Evolutionary conservation across 768 basidiomycete genomes (phyloP).

Genomic region (Stropharia rugosoannulata): DNA sequence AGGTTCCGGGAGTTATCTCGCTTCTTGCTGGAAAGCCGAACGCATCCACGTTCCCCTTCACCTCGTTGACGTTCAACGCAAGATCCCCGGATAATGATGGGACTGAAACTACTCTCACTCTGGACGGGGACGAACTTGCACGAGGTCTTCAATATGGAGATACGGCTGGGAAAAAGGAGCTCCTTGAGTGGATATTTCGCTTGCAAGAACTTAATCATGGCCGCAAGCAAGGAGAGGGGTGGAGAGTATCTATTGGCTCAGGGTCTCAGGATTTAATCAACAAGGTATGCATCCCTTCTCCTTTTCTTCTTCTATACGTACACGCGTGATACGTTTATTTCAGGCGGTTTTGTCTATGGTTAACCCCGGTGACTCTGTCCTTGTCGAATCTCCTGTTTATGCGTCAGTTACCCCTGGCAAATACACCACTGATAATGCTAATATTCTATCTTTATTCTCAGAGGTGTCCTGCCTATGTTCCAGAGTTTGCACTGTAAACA

Average conservation of each 20-base stretch:
- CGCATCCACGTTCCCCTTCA: slow-evolving; percentile 87
- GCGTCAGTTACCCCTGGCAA: slow-evolving; percentile 43
- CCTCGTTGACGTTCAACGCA: slow-evolving; percentile 67
- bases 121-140: slow-evolving; percentile 60
- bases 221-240: slow-evolving; percentile 59
- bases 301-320: background rate
- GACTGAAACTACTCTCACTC: slow-evolving; percentile 46
- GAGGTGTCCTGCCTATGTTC: slow-evolving; percentile 69
- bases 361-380: slow-evolving; percentile 75
- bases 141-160: slow-evolving; percentile 75
- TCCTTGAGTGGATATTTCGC: slow-evolving; percentile 67
- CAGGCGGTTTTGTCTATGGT: slow-evolving; percentile 73
- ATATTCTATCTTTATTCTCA: slow-evolving; percentile 18
- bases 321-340: slow-evolving; percentile 3
- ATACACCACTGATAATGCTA: background rate
- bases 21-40: slow-evolving; percentile 93
- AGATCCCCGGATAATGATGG: slow-evolving; percentile 45
- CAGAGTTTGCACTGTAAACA: slow-evolving; percentile 53
- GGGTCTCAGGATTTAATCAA: slow-evolving; percentile 90
- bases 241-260: slow-evolving; percentile 74
- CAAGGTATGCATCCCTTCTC: slow-evolving; percentile 55
- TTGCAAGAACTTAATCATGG: slow-evolving; percentile 74
- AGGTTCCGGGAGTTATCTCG: slow-evolving; percentile 73
- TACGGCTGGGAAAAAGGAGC: slow-evolving; percentile 64
- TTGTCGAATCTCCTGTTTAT: slow-evolving; percentile 84